Evolutionary conservation across 352 stramenopile species (phyloP), one percentile per base, ranked within the genome.

Genomic region (Peronospora farinosa): DNA sequence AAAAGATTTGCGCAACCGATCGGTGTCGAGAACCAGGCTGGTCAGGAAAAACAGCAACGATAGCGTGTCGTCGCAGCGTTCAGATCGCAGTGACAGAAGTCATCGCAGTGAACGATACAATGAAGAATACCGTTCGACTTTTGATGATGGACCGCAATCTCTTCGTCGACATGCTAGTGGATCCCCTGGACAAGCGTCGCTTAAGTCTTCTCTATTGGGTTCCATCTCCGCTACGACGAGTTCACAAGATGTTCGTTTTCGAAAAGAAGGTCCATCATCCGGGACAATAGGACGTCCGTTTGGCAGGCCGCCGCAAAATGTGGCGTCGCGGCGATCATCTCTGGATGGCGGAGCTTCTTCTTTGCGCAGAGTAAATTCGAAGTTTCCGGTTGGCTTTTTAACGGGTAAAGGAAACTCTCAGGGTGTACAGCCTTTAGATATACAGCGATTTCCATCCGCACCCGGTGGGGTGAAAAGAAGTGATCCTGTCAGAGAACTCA

Each of bases 31-130:
- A 41, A 60, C 53, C 7, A 64, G 43, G 7, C 40, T 74, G 30
- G 60, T 51, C 2, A 60, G 72, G 23, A 84, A 84, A 57, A 77
- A 77, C 53, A 84, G 72, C 51, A 60, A 60, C 12, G 72, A 84
- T 39, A 82, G 71, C 25, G 60, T 81, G 11, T 75, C 62, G 5
- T 80, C 69, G 6, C 69, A 74, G 33, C 65, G 65, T 9, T 83
- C 72, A 15, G 72, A 75, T 12, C 55, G 63, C 23, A 75, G 65
- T 31, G 68, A 81, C 19, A 51, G 25, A n/a, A 65, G 52, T 23
- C 39, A 54, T 21, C 60, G 64, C 17, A 65, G 43, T 13, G 64
- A 72, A 27, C 64, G 67, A 7, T 68, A 66, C 40, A 62, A 32
- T 32, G 58, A 67, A n/a, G 59, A 63, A 28, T 54, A 54, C 21